Base-by-base conservation (phyloP, 495 filamentous ascomycete genomes). In the Aspergillus ostianus region DNA sequence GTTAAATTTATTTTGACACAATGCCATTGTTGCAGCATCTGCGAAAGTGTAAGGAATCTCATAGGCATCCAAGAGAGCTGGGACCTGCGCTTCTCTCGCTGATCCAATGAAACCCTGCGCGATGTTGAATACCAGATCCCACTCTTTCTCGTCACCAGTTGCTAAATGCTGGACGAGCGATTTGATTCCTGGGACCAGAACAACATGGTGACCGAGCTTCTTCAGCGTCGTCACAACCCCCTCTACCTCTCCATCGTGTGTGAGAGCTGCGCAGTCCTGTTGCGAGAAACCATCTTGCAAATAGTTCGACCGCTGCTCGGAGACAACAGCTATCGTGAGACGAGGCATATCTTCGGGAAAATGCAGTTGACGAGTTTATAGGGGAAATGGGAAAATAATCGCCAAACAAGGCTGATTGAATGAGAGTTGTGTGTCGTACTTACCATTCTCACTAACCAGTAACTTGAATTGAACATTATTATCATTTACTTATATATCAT, bases 1-100 rank as follows among this genome's bases (percentile, higher is more conserved):
- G 41, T 55, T 64, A 5, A 36, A 58, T 30, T 71, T 71, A 51
- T 70, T 62, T 53, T 57, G 50, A 51, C 67, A 71, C 46, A 67
- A 47, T 8, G 62, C 62, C 50, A 66, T 64, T 12, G 61, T 66
- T 27, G 64, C 63, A n/a, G 67, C 62, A 63, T 70, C 65, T 6
- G 61, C 53, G 32, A 68, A 65, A 9, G 65, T 65, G 52, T 59
- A 65, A 6, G 64, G 70, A 47, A 69, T 61, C 7, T 57, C 56
- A 60, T 67, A 70, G 12, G 70, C 70, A 21, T 70, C 67, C 21
- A 70, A 51, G 10, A 69, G 55, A 10, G 62, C 60, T 6, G 62
- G 68, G 6, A 67, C 62, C 49, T 71, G 70, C 9, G 63, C 58
- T 57, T 69, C 69, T 50, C 65, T 58, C 18, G 58, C 67, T 47